These are phyloP conservation scores for Cronartium quercuum DNA, from an alignment of 1,284 basidiomycete genomes.

Conservation along the genomic window DNA sequence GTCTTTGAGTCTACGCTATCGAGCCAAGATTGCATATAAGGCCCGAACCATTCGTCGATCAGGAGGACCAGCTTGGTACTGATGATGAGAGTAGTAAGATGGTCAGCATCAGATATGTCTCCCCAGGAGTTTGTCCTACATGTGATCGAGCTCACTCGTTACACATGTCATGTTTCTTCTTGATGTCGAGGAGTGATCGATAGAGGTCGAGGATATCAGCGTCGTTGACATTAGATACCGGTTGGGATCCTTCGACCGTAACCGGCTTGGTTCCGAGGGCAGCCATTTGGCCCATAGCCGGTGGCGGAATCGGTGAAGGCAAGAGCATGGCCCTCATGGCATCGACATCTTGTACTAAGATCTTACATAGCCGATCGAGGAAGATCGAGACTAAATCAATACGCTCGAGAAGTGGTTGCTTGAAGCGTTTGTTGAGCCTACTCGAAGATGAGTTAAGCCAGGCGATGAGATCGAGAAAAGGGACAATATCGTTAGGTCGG, in stretches of 20 bases:
- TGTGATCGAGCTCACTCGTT: constrained; percentile 12
- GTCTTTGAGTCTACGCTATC: constrained; percentile 84
- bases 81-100: neutral
- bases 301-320: neutral
- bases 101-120: neutral
- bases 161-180: constrained; percentile 39
- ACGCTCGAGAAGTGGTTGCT: constrained; percentile 64
- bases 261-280: constrained; percentile 43
- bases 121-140: neutral
- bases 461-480: constrained; percentile 71
- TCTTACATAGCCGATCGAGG: constrained; percentile 12
- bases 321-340: constrained; percentile 21
- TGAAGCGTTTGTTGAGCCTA: constrained; percentile 73
- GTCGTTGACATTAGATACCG: constrained; percentile 5
- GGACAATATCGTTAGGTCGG: constrained; percentile 69
- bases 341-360: constrained; percentile 31
- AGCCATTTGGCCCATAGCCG: neutral
- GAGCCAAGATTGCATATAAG: constrained; percentile 84
- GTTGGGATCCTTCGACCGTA: neutral
- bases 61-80: constrained; percentile 36
- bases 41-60: constrained; percentile 66
- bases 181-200: constrained; percentile 17
- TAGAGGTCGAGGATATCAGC: constrained; percentile 31
- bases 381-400: constrained; percentile 32
- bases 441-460: constrained; percentile 84